These are phyloP conservation scores for Dactylella cylindrospora DNA, from an alignment of 2,329 filamentous ascomycete genomes.

Conservation along the genomic window DNA sequence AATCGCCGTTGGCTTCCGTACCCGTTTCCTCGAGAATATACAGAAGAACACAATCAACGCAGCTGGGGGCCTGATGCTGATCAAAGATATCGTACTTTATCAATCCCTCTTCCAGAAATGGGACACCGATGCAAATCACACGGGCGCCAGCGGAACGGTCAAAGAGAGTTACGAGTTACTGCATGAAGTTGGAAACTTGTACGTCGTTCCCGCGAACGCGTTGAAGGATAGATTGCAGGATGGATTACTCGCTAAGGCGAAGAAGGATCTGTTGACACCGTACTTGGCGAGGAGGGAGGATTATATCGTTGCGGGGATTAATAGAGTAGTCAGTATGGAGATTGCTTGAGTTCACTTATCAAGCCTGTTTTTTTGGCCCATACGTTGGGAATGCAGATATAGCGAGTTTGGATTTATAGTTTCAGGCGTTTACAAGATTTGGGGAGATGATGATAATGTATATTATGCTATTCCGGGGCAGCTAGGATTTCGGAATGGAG, in stretches of 20 bases:
- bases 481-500: too few species aligned
- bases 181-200: conserved; percentile 89
- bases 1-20: conserved; percentile 74
- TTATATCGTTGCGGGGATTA: conserved; percentile 47
- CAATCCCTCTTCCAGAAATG: conserved; percentile 80
- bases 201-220: conserved; percentile 70
- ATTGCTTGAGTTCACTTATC: too few species aligned
- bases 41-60: conserved; percentile 92
- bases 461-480: too few species aligned
- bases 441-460: too few species aligned
- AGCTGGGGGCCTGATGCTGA: conserved; percentile 90
- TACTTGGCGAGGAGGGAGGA: conserved; percentile 48
- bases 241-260: conserved; percentile 49
- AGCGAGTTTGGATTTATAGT: too few species aligned
- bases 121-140: conserved; percentile 60
- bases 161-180: conserved; percentile 76
- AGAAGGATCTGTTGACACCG: conserved; percentile 47
- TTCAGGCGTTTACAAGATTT: too few species aligned
- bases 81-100: conserved; percentile 93
- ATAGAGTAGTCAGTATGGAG: conserved; percentile 45
- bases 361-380: too few species aligned
- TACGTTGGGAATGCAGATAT: too few species aligned
- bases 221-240: conserved; percentile 58
- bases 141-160: conserved; percentile 54
- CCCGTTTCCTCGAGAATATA: conserved; percentile 84